phyloP scores from a whole-genome alignment of 177 flowering plant species.

The Vitis hybrid region DNA sequence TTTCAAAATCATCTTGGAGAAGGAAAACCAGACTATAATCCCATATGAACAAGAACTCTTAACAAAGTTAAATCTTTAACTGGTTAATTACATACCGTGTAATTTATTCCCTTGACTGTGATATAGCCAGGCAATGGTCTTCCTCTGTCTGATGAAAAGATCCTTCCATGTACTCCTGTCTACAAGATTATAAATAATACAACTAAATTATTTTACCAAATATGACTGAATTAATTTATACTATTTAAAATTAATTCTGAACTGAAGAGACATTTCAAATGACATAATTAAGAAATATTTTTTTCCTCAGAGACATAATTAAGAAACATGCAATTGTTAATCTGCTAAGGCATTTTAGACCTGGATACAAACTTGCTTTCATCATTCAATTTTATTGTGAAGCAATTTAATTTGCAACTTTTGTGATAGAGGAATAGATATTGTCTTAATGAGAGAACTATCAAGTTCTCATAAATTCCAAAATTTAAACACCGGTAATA shows the following conservation, averaged over 20 bases:
- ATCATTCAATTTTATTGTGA: neutral
- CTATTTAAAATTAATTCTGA: neutral
- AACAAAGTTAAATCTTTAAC: too few species aligned
- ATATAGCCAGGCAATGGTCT: slow-evolving; percentile 77
- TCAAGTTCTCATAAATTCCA: neutral
- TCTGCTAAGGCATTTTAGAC: too few species aligned
- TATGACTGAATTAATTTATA: neutral
- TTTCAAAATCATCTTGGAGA: too few species aligned
- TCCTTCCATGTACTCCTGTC: slow-evolving; percentile 91
- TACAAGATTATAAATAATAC: slow-evolving; percentile 20
- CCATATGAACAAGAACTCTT: too few species aligned
- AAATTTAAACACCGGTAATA: neutral
- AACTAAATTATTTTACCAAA: neutral
- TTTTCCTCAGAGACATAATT: too few species aligned
- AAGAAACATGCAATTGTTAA: too few species aligned
- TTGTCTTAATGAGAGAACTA: neutral
- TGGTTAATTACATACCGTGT: slow-evolving; percentile 45
- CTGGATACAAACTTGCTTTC: neutral
- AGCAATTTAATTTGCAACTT: neutral
- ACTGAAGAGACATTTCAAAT: too few species aligned
- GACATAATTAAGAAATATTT: too few species aligned
- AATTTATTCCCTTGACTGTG: slow-evolving; percentile 68
- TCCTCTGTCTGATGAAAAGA: slow-evolving; percentile 71
- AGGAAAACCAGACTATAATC: too few species aligned
- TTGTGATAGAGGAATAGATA: neutral